Conservation (phyloP, 2,329 filamentous ascomycete genomes). For the Neurospora sp. region DNA sequence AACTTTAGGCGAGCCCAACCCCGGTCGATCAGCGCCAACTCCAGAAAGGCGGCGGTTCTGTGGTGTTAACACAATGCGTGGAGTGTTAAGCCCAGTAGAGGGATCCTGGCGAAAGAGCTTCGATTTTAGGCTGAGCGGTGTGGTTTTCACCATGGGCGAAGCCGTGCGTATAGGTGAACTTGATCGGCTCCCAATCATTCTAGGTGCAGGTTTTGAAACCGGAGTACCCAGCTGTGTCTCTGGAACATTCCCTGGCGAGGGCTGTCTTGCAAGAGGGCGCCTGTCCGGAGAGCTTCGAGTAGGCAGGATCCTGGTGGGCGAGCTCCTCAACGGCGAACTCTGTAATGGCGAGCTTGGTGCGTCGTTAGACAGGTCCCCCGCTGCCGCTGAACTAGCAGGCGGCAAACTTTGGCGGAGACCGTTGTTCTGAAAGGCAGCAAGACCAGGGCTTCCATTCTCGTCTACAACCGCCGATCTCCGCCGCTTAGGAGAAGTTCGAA, state of each 20-base stretch:
- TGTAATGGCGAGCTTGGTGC: conserved; percentile 5
- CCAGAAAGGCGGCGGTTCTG: conserved; percentile 52
- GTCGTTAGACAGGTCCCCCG: conserved; percentile 7
- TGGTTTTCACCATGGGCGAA: conserved; percentile 19
- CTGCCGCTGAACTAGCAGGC: conserved; percentile 25
- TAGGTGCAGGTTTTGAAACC: conserved; percentile 11
- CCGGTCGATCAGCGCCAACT: conserved; percentile 57
- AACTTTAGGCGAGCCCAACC: conserved; percentile 66
- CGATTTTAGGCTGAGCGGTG: conserved; percentile 19
- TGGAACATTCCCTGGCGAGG: neutral
- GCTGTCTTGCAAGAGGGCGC: neutral
- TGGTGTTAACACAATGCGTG: conserved; percentile 54
- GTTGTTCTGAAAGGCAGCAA: conserved; percentile 42
- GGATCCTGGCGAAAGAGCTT: conserved; percentile 44
- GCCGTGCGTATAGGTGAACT: conserved; percentile 18
- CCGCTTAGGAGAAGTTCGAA: conserved; percentile 26
- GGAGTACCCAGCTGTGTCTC: neutral
- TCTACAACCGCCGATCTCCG: conserved; percentile 28
- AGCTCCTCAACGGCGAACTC: conserved; percentile 6
- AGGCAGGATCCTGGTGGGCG: conserved; percentile 4
- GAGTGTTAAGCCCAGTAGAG: conserved; percentile 46
- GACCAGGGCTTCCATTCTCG: conserved; percentile 38
- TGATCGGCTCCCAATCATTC: conserved; percentile 18
- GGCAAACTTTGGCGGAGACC: conserved; percentile 39
- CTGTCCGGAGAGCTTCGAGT: conserved; percentile 5